Evolutionary conservation across 768 basidiomycete species (phyloP).

Genomic region (Tricholoma matsutake): DNA sequence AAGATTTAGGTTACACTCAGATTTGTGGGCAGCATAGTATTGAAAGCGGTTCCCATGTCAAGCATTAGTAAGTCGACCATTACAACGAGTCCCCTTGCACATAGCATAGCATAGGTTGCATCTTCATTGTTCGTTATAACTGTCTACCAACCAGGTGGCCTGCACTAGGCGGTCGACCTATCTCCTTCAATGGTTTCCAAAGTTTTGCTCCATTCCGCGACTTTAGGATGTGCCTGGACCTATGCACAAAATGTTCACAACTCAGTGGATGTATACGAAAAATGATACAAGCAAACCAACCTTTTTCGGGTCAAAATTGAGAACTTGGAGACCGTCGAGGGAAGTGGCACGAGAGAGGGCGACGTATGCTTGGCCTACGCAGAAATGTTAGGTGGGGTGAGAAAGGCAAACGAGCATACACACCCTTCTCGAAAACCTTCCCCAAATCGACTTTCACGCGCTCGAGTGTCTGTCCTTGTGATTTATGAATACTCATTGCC

Average conservation of each 20-base stretch:
- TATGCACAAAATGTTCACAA: constrained; percentile 20
- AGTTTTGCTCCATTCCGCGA: constrained; percentile 68
- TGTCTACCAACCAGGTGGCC: background rate
- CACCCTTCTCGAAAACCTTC: constrained; percentile 90
- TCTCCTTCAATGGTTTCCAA: constrained; percentile 46
- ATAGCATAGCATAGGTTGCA: background rate
- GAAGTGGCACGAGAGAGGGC: constrained; percentile 87
- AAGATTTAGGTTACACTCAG: no score
- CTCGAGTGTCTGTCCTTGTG: constrained; percentile 94
- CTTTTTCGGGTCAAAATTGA: constrained; percentile 74
- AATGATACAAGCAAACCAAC: constrained; percentile 33
- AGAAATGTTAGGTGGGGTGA: constrained; percentile 2
- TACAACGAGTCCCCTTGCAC: background rate
- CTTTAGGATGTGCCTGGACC: constrained; percentile 74
- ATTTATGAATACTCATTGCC: constrained; percentile 99
- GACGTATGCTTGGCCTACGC: constrained; percentile 83
- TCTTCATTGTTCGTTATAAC: background rate
- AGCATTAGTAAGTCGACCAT: background rate
- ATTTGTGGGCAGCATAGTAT: no score
- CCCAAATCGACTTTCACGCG: constrained; percentile 93
- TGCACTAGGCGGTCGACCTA: background rate
- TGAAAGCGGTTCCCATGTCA: no score
- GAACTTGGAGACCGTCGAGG: constrained; percentile 80
- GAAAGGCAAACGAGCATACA: constrained; percentile 9
- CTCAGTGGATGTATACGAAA: background rate